These are phyloP conservation scores for Penicillium sp. DNA, from an alignment of 2,329 filamentous ascomycete species.

Conservation along the genomic window DNA sequence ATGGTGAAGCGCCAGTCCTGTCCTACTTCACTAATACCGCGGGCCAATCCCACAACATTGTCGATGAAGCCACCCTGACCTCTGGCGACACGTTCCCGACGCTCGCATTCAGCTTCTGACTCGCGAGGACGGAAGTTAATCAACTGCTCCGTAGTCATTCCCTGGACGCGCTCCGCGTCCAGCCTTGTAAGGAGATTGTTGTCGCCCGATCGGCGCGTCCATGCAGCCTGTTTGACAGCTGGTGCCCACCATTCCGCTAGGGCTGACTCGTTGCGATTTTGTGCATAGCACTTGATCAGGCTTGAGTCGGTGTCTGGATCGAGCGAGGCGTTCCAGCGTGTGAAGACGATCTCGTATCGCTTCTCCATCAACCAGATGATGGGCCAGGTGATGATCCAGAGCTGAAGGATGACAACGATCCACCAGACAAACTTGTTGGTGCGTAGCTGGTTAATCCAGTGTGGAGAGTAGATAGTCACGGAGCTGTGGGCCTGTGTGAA, in stretches of 20 bases:
- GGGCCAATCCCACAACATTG: slow-evolving; percentile 27
- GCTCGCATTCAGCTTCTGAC: slow-evolving; percentile 24
- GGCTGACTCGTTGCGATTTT: slow-evolving; percentile 27
- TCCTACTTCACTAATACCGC: slow-evolving; percentile 27
- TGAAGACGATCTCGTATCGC: slow-evolving; percentile 36
- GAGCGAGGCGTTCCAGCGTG: slow-evolving; percentile 34
- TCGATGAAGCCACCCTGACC: slow-evolving; percentile 30
- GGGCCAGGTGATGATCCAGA: slow-evolving; percentile 45
- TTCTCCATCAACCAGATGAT: slow-evolving; percentile 40
- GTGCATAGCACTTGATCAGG: slow-evolving; percentile 24
- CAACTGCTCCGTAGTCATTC: slow-evolving; percentile 18
- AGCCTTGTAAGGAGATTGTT: slow-evolving; percentile 17
- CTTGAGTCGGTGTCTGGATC: slow-evolving; percentile 9
- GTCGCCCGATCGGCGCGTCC: slow-evolving; percentile 27
- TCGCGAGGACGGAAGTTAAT: slow-evolving; percentile 10
- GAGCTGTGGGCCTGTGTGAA: slow-evolving; percentile 27
- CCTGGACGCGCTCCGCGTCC: slow-evolving; percentile 25
- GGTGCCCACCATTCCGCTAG: slow-evolving; percentile 37
- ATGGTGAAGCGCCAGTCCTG: slow-evolving; percentile 25
- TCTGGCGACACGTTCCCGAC: slow-evolving; percentile 22
- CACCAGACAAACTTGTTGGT: slow-evolving; percentile 38
- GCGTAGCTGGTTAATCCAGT: slow-evolving; percentile 42
- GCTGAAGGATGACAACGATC: slow-evolving; percentile 37
- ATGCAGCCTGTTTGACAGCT: slow-evolving; percentile 40
- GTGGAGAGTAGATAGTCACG: slow-evolving; percentile 41